phyloP scores from a whole-genome alignment of 2,329 filamentous ascomycete genomes.

The Pseudocercospora ulei region DNA sequence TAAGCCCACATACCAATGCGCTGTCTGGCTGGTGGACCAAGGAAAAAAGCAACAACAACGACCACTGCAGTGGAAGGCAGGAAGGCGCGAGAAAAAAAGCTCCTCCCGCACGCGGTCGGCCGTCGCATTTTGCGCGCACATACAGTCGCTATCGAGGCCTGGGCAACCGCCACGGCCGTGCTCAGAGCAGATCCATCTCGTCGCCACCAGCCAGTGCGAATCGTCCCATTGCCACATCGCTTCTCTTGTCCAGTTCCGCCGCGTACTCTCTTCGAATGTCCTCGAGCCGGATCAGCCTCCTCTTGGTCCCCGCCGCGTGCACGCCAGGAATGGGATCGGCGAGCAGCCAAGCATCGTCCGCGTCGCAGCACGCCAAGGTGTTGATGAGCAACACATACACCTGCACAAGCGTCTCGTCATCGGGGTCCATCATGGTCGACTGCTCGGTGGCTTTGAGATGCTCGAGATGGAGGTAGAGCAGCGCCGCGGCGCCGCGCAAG shows the following conservation, averaged over 20 bases:
- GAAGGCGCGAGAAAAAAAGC: no score
- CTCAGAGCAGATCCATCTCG: constrained; percentile 31
- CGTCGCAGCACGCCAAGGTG: constrained; percentile 72
- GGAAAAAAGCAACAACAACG: no score
- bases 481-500: constrained; percentile 64
- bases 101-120: no score
- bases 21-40: no score
- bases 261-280: constrained; percentile 85
- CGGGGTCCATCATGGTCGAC: constrained; percentile 31
- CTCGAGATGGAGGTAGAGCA: constrained; percentile 49
- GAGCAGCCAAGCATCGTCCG: constrained; percentile 73
- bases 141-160: no score
- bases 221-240: constrained; percentile 77
- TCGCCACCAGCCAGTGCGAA: constrained; percentile 57
- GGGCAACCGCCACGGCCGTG: no score
- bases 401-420: constrained; percentile 52
- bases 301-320: constrained; percentile 41
- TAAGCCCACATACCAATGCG: no score
- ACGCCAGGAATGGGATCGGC: constrained; percentile 43
- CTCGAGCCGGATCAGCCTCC: constrained; percentile 72
- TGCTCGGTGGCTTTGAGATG: constrained; percentile 35
- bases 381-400: constrained; percentile 91
- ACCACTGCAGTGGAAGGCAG: no score
- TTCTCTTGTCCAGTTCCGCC: constrained; percentile 76
- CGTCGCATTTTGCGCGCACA: no score